A percentile compares a stretch with the other conserved stretches of the same genome.
Evolutionary conservation across 768 basidiomycete genomes (phyloP).

Genomic region (Lactifluus volemus): DNA sequence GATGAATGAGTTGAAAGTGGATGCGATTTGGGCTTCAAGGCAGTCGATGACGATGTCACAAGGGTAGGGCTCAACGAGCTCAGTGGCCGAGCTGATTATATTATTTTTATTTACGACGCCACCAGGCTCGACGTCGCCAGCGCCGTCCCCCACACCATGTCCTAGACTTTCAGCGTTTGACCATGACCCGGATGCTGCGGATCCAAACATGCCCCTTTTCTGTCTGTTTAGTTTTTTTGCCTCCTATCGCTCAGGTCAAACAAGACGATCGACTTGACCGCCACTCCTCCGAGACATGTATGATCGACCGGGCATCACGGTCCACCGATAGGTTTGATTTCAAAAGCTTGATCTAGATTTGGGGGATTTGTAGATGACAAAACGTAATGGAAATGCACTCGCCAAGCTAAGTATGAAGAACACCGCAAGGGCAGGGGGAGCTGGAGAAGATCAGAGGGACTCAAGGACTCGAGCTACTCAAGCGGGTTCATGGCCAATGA

Average conservation of each 20-base stretch:
- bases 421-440: too few relatives aligned
- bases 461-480: too few relatives aligned
- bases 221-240: too few relatives aligned
- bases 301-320: neutral
- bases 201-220: conserved; percentile 38
- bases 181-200: conserved; percentile 12
- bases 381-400: too few relatives aligned
- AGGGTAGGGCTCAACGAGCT: conserved; percentile 64
- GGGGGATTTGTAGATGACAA: too few relatives aligned
- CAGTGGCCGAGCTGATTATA: conserved; percentile 41
- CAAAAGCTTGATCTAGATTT: too few relatives aligned
- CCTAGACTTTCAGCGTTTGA: conserved; percentile 6
- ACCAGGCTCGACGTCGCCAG: conserved; percentile 6
- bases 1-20: conserved; percentile 44
- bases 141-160: conserved; percentile 7
- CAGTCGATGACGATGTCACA: conserved; percentile 33
- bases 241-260: neutral
- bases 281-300: too few relatives aligned
- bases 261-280: neutral
- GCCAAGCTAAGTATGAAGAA: too few relatives aligned
- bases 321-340: too few relatives aligned
- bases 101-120: neutral
- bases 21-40: conserved; percentile 35
- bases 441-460: too few relatives aligned
- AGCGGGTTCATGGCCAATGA: too few relatives aligned